Evolutionary conservation across 208 protist genomes (phyloP), one percentile per base, ranked within the genome.

Genomic region (Leishmania aethiopica): DNA sequence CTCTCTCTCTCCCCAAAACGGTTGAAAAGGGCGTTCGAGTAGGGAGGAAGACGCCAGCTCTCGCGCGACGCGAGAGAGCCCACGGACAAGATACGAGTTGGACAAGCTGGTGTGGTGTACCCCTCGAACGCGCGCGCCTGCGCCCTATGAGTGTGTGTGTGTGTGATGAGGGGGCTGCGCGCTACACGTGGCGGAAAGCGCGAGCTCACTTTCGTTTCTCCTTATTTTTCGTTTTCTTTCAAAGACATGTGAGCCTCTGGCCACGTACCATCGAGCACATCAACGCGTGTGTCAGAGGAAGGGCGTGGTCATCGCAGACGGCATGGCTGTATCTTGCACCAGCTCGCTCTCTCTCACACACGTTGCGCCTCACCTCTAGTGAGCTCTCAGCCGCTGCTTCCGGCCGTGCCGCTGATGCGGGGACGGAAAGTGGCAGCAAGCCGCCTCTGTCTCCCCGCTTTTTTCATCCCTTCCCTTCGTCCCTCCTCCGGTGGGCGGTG

Each of bases 281-380:
- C 5, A 28, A 25, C 66, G 32, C 35, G 19, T 28, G 66, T 42
- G 37, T 1, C 22, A 71, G 35, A 32, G 59, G 35, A 17, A 32
- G 59, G 5, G 62, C 11, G 59, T 32, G 59, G 2, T 1, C 28
- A 64, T 3, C 1, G 59, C 59, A 28, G 59, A 35, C 22, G n/a
- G 59, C 59, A 69, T 40, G 62, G 32, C 62, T 22, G 62, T 40
- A 40, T 35, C 28, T 73, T 40, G 32, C 11, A 69, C 32, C 13
- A 11, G 62, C 62, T 22, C 37, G 3, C 64, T 2, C 67, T 15
- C 67, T 37, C 5, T 35, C 75, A n/a, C 49, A n/a, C 49, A 49
- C 32, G 32, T 77, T 35, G 78, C 53, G 60, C 45, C 53, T 77
- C 55, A 82, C 64, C n/a, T 32, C 47, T 55, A 3, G 47, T 55